phyloP scores from a whole-genome alignment of 257 asterid species.

The Solanum microdontum region DNA sequence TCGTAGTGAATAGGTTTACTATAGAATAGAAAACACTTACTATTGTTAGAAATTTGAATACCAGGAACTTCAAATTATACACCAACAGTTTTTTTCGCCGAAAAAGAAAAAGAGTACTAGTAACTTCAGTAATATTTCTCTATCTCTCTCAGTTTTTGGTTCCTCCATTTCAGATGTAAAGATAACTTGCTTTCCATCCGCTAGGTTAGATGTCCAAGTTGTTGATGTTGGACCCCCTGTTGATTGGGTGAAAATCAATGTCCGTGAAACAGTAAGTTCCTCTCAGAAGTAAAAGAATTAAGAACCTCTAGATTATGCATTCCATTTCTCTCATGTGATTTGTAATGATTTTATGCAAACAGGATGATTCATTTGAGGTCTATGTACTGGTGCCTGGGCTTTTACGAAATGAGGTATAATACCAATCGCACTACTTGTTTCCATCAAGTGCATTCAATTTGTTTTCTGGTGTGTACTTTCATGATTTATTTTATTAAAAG shows the following conservation, averaged over 20 bases:
- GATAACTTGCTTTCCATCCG: not conserved
- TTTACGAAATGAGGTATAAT: constrained; percentile 66
- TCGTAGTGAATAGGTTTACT: not conserved
- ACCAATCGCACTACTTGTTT: not conserved
- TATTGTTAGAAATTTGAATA: not conserved
- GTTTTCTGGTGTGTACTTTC: not conserved
- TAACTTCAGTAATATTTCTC: not conserved
- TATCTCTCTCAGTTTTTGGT: not conserved
- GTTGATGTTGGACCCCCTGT: constrained; percentile 86
- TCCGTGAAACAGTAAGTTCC: constrained; percentile 64
- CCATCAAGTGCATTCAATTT: not conserved
- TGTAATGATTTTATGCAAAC: constrained; percentile 6
- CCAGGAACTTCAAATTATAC: not conserved
- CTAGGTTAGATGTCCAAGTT: constrained; percentile 51
- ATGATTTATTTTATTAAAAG: not conserved
- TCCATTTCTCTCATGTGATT: not conserved
- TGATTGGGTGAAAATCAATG: constrained; percentile 85
- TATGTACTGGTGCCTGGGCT: constrained; percentile 86
- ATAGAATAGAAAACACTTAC: not conserved
- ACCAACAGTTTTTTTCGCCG: not conserved
- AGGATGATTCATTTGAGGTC: constrained; percentile 74
- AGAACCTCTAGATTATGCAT: not conserved
- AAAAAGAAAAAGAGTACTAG: not conserved
- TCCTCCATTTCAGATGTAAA: not conserved
- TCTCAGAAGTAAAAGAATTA: not conserved